These are phyloP conservation scores for Phytophthora ramorum DNA, from an alignment of 352 stramenopile genomes.

Conservation along the genomic window DNA sequence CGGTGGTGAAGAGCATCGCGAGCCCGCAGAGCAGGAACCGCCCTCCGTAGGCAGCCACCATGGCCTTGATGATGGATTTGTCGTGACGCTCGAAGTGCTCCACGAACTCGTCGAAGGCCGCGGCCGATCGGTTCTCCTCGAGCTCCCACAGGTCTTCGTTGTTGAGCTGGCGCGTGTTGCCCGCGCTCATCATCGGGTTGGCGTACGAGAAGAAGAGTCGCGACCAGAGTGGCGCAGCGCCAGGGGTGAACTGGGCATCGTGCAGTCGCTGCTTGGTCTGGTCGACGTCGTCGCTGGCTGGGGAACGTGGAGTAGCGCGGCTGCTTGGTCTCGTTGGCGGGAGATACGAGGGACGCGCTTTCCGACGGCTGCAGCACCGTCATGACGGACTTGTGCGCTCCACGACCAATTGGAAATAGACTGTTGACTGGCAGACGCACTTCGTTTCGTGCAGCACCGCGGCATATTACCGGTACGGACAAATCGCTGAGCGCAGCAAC, in stretches of 20 bases:
- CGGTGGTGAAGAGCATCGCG: slow-evolving; percentile 36
- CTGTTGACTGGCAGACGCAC: background rate
- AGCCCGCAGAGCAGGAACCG: slow-evolving; percentile 39
- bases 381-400: too few relatives aligned
- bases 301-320: slow-evolving; percentile 30
- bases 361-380: slow-evolving; percentile 2
- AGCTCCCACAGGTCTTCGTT: slow-evolving; percentile 54
- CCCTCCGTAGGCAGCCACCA: slow-evolving; percentile 33
- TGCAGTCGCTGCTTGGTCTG: slow-evolving; percentile 7
- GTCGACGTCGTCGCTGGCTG: slow-evolving; percentile 7
- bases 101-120: slow-evolving; percentile 38
- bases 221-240: slow-evolving; percentile 26
- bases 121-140: slow-evolving; percentile 31
- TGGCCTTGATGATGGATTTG: slow-evolving; percentile 35
- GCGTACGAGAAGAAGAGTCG: slow-evolving; percentile 56
- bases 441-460: slow-evolving; percentile 1
- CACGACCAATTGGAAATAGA: background rate
- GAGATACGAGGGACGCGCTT: slow-evolving; percentile 13
- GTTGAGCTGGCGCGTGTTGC: slow-evolving; percentile 54
- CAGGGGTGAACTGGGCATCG: slow-evolving; percentile 1
- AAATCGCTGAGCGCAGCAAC: background rate
- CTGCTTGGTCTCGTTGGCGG: slow-evolving; percentile 7
- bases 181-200: slow-evolving; percentile 43
- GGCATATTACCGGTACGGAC: too few relatives aligned
- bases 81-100: slow-evolving; percentile 23